Evolutionary conservation across 495 filamentous ascomycete species (phyloP), one percentile per base, ranked within the genome.

Genomic region (Podospora pseudoanserina): DNA sequence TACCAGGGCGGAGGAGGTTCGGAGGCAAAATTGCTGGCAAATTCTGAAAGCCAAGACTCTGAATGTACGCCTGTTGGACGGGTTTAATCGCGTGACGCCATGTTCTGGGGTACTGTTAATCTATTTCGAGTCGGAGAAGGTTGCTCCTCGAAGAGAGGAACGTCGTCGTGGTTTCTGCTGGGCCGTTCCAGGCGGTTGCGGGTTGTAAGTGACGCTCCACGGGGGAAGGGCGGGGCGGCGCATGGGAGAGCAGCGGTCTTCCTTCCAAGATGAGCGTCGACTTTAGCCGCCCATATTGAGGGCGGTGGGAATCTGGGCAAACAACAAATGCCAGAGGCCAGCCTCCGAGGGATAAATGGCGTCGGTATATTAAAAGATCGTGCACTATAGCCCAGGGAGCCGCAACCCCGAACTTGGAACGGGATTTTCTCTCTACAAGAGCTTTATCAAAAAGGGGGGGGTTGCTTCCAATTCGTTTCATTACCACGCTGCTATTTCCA

Each of bases 241-340:
- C 39, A 49, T 49, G 39, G 55, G 13, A 20, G 32, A 9, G 54
- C 58, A 60, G 26, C 60, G 58, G 9, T 34, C 59, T 26, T 30
- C 53, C 58, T 68, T 68, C 67, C 67, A 68, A 69, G 60, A 70
- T 69, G 58, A 58, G 28, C 11, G 28, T 49, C 54, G 55, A 67
- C 71, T 76, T 76, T 76, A 76, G 44, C 74, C 74, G 74, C 63
- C 19, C 65, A 76, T 73, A 76, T 76, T 76, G 69, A 55, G 28
- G 56, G n/a, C 65, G 64, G 64, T 19, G 58, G 18, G 39, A 60
- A 65, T 67, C 65, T 60, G 68, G 62, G 68, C 62, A 58, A 58
- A 20, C 28, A n/a, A 32, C 34, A 44, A 63, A 63, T 55, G 34
- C 63, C 64, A 67, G 34, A 65, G 66, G 67, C 60, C 68, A 70